Evolutionary conservation across 768 basidiomycete species (phyloP).

Genomic region (Naganishia onofrii): DNA sequence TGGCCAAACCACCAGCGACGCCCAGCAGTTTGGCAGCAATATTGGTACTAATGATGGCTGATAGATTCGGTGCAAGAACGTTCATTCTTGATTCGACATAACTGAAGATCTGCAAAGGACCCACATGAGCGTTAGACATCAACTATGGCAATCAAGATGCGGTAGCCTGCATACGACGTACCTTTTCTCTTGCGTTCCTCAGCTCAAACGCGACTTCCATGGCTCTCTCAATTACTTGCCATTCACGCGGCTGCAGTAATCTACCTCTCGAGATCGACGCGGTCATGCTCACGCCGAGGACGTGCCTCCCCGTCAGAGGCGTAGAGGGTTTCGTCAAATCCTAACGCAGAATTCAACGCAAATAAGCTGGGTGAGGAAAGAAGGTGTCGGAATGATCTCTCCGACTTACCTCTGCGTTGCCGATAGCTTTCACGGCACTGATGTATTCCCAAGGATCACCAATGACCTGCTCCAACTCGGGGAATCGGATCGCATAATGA

Average conservation of each 20-base stretch:
- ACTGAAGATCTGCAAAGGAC: constrained; percentile 73
- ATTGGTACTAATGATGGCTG: constrained; percentile 95
- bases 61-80: constrained; percentile 95
- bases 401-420: constrained; percentile 61
- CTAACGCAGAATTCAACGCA: neutral
- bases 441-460: constrained; percentile 89
- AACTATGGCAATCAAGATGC: neutral
- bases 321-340: constrained; percentile 85
- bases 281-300: constrained; percentile 90
- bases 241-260: constrained; percentile 65
- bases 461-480: constrained; percentile 93
- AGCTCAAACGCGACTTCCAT: constrained; percentile 84
- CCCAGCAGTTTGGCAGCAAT: constrained; percentile 98
- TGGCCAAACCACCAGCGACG: constrained; percentile 87
- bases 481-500: constrained; percentile 91
- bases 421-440: constrained; percentile 80
- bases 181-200: constrained; percentile 85
- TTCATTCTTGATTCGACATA: constrained; percentile 99
- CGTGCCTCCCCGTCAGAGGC: constrained; percentile 76
- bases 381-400: neutral
- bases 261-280: constrained; percentile 86
- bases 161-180: constrained; percentile 45
- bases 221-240: constrained; percentile 77
- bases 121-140: constrained; percentile 17
- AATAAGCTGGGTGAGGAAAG: constrained; percentile 7